phyloP scores from a whole-genome alignment of 495 filamentous ascomycete species.

The Lepraria neglecta region DNA sequence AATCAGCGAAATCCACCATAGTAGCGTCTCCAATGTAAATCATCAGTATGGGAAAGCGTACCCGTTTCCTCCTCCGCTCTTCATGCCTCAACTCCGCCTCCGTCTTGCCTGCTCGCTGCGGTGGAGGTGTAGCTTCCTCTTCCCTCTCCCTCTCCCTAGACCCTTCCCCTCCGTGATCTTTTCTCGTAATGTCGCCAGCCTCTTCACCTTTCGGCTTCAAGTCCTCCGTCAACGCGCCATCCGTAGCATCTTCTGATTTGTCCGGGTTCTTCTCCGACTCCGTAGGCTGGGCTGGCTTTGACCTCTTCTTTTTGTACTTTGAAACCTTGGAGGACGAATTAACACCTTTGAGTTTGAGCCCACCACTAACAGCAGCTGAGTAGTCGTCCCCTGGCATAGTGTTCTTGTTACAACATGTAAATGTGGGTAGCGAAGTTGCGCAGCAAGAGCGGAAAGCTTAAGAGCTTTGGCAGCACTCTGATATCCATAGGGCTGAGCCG shows the following conservation, averaged over 20 bases:
- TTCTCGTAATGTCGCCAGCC: constrained; percentile 30
- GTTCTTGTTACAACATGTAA: constrained; percentile 32
- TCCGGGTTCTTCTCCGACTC: constrained; percentile 9
- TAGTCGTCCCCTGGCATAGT: constrained; percentile 65
- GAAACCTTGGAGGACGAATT: constrained; percentile 44
- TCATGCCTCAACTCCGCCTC: constrained; percentile 77
- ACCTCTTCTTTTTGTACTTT: constrained; percentile 57
- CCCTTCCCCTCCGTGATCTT: constrained; percentile 20
- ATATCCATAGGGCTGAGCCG: constrained; percentile 5
- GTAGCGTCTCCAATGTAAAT: constrained; percentile 7
- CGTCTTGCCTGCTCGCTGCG: constrained; percentile 53
- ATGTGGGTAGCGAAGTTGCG: background rate
- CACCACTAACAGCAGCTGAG: constrained; percentile 55
- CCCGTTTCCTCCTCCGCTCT: constrained; percentile 71
- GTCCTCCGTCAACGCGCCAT: background rate
- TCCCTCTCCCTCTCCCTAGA: constrained; percentile 18
- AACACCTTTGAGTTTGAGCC: constrained; percentile 76
- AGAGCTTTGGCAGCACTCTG: background rate
- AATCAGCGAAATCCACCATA: constrained; percentile 12
- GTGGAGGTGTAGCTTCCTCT: constrained; percentile 21
- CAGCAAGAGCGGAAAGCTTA: background rate
- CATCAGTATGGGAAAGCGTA: constrained; percentile 42
- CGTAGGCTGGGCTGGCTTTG: constrained; percentile 36
- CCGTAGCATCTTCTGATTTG: constrained; percentile 2
- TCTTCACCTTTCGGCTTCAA: constrained; percentile 19